Percentiles rank a stretch among this genome's conserved stretches.
phyloP scores from a whole-genome alignment of 73 alveolate species.

The Tetrahymena malaccensis region DNA sequence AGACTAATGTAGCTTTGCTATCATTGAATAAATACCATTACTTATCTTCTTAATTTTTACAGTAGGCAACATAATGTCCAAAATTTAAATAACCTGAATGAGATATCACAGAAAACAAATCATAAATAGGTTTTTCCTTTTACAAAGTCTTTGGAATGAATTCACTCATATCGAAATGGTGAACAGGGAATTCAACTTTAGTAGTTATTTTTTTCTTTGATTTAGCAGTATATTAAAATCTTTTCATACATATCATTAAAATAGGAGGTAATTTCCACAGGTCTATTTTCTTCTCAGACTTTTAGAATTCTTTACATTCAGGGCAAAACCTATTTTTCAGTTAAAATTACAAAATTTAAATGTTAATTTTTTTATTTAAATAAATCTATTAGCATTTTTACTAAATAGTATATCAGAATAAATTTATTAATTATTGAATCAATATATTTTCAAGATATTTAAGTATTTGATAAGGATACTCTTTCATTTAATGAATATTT shows the following conservation, averaged over 20 bases:
- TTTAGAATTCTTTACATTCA: slow-evolving; percentile 60
- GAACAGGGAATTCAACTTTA: slow-evolving; percentile 67
- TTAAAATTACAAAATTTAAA: not conserved
- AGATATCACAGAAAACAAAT: slow-evolving; percentile 78
- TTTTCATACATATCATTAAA: slow-evolving; percentile 72
- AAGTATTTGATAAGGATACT: no score
- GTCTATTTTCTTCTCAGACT: slow-evolving; percentile 77
- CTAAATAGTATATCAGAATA: no score
- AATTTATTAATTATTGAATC: no score
- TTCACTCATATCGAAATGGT: slow-evolving; percentile 57
- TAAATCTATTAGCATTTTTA: not conserved
- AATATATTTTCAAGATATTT: no score
- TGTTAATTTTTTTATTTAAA: not conserved
- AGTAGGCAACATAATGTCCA: slow-evolving; percentile 84
- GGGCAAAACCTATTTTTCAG: slow-evolving; percentile 66
- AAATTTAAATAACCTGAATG: slow-evolving; percentile 67
- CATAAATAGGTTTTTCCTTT: slow-evolving; percentile 77
- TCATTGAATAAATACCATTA: slow-evolving; percentile 35
- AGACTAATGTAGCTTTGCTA: slow-evolving; percentile 8
- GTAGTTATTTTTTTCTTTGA: slow-evolving; percentile 57
- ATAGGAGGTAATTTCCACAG: slow-evolving; percentile 86
- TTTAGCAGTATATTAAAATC: slow-evolving; percentile 56
- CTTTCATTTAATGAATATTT: no score
- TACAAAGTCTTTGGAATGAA: slow-evolving; percentile 53
- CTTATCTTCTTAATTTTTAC: slow-evolving; percentile 22